Conservation (phyloP, 768 basidiomycete species). For the Lentinula raphanica region DNA sequence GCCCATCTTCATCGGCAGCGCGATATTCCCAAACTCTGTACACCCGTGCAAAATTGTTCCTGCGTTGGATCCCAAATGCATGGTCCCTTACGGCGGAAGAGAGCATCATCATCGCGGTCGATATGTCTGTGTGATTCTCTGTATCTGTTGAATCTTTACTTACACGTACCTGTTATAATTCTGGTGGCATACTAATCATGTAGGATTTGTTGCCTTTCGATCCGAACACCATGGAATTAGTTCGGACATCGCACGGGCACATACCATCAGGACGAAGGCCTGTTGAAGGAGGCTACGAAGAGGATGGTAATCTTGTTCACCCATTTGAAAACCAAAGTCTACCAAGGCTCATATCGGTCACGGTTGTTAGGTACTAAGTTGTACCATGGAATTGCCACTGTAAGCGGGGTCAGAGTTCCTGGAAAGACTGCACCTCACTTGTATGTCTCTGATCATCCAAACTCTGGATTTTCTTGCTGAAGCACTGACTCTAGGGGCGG, state of each 20-base stretch:
- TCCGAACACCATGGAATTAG: constrained; percentile 68
- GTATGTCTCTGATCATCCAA: constrained; percentile 29
- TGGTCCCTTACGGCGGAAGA: constrained; percentile 58
- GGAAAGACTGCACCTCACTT: constrained; percentile 72
- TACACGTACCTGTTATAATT: no score
- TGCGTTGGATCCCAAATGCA: constrained; percentile 43
- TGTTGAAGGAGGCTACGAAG: constrained; percentile 74
- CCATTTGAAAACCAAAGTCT: not conserved
- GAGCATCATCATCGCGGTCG: constrained; percentile 61
- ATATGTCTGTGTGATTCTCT: constrained; percentile 24
- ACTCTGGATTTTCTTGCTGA: constrained; percentile 5
- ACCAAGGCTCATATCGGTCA: not conserved
- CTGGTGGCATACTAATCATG: no score
- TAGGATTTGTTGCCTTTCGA: constrained; percentile 68
- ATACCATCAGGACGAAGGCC: constrained; percentile 50
- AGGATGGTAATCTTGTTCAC: constrained; percentile 28
- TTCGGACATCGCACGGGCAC: constrained; percentile 52
- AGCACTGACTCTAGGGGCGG: constrained; percentile 27
- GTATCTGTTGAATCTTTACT: not conserved
- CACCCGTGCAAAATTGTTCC: constrained; percentile 83
- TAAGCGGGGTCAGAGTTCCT: constrained; percentile 55
- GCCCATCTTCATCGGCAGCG: constrained; percentile 71
- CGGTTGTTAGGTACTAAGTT: constrained; percentile 37
- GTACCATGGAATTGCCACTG: constrained; percentile 57
- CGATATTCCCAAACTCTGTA: constrained; percentile 59